Evolutionary conservation across 1,284 basidiomycete species (phyloP).

Genomic region (Pseudozyma hubeiensis): DNA sequence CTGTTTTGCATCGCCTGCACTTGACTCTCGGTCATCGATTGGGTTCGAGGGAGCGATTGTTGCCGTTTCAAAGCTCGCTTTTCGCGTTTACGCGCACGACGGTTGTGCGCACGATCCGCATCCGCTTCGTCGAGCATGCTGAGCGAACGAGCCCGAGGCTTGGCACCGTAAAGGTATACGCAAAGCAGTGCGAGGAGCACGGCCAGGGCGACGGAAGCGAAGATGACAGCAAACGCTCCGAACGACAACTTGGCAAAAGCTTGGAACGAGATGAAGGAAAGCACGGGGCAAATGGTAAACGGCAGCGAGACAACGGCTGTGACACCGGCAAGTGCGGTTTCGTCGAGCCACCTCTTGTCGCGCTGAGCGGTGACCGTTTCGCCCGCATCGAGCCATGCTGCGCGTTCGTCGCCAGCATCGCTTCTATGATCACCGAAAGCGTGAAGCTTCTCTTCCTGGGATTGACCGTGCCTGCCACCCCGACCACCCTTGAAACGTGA

Average conservation of each 20-base stretch:
- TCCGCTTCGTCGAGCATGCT: conserved; percentile 27
- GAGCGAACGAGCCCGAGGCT: conserved; percentile 17
- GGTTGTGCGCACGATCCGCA: conserved; percentile 15
- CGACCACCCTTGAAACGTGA: conserved; percentile 22
- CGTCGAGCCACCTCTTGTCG: conserved; percentile 44
- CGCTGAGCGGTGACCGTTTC: conserved; percentile 15
- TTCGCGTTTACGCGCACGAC: conserved; percentile 13
- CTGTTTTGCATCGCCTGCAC: background rate
- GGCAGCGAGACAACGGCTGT: conserved; percentile 18
- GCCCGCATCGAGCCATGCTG: conserved; percentile 31
- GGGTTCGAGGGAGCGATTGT: conserved; percentile 14
- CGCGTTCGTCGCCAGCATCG: background rate
- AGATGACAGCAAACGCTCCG: conserved; percentile 31
- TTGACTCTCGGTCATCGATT: conserved; percentile 3
- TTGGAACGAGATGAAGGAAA: conserved; percentile 20
- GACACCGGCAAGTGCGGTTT: conserved; percentile 31
- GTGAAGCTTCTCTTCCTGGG: background rate
- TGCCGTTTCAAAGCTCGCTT: conserved; percentile 19
- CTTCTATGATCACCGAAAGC: background rate
- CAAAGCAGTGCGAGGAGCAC: conserved; percentile 16
- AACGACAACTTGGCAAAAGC: conserved; percentile 24
- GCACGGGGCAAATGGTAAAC: conserved; percentile 21
- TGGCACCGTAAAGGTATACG: conserved; percentile 40
- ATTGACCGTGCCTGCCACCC: conserved; percentile 14
- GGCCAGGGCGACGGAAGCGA: conserved; percentile 29